Evolutionary conservation across 148 eudicot genomes (phyloP).

Genomic region (Drosera capensis): DNA sequence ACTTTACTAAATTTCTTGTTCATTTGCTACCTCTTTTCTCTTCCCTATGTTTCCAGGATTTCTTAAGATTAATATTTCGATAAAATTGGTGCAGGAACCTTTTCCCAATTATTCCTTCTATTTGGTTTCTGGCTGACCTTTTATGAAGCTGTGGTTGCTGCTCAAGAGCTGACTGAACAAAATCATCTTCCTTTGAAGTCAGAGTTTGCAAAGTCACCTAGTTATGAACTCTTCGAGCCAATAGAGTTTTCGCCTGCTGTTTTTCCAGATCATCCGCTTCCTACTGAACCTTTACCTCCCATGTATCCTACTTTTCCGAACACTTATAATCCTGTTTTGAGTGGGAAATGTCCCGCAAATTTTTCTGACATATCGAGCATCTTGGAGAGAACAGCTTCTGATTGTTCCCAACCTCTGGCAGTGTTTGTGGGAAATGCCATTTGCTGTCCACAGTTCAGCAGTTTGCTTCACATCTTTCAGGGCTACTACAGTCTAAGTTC

Average conservation of each 20-base stretch:
- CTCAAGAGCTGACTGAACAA: slow-evolving; percentile 23
- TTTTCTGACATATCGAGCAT: slow-evolving; percentile 69
- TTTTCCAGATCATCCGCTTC: slow-evolving; percentile 57
- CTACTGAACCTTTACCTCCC: slow-evolving; percentile 44
- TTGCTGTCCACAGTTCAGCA: slow-evolving; percentile 86
- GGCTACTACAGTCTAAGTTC: slow-evolving; percentile 55
- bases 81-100: slow-evolving; percentile 52
- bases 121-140: slow-evolving; percentile 37
- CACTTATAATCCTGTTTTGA: slow-evolving; percentile 63
- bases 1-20: background rate
- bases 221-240: slow-evolving; percentile 47
- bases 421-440: slow-evolving; percentile 62
- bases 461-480: slow-evolving; percentile 71
- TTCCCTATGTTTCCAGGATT: background rate
- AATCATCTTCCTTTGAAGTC: slow-evolving; percentile 22
- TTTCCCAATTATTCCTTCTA: slow-evolving; percentile 30
- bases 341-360: slow-evolving; percentile 87
- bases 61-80: no score
- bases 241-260: slow-evolving; percentile 81
- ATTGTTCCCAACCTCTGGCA: slow-evolving; percentile 63
- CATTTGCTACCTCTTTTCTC: background rate
- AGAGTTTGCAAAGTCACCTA: slow-evolving; percentile 42
- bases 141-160: slow-evolving; percentile 22
- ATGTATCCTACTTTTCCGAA: slow-evolving; percentile 68
- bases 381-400: slow-evolving; percentile 78